Percentiles rank a stretch among this genome's conserved stretches.
These are phyloP conservation scores for Blepharisma undulans DNA, from an alignment of 169 alveolate genomes.

Conservation along the genomic window DNA sequence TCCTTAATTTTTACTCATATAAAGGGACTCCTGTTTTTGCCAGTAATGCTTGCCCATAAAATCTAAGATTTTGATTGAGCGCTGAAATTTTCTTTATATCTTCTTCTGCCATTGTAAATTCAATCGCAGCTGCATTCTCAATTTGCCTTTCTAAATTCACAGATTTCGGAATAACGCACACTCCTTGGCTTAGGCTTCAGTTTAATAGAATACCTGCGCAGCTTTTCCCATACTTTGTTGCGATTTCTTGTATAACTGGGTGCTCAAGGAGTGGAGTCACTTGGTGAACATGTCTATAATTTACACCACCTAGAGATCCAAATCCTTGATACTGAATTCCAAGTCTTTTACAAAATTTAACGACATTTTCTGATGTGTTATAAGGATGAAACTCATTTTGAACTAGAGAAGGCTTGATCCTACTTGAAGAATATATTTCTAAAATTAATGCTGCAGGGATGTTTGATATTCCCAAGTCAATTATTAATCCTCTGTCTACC, in stretches of 20 bases:
- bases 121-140: slow-evolving; percentile 51
- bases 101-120: slow-evolving; percentile 51
- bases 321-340: slow-evolving; percentile 24
- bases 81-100: slow-evolving; percentile 46
- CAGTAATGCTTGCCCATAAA: not conserved
- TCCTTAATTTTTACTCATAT: not conserved
- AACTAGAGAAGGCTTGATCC: slow-evolving; percentile 71
- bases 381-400: slow-evolving; percentile 76
- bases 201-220: slow-evolving; percentile 57
- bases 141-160: slow-evolving; percentile 39
- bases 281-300: not conserved
- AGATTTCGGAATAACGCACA: slow-evolving; percentile 65
- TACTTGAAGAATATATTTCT: slow-evolving; percentile 64
- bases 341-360: slow-evolving; percentile 6
- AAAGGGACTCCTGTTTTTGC: not conserved
- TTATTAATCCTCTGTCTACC: slow-evolving; percentile 62
- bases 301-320: slow-evolving; percentile 53
- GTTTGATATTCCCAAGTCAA: slow-evolving; percentile 75
- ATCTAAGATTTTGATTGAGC: not conserved
- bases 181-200: slow-evolving; percentile 61
- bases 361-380: not conserved
- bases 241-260: slow-evolving; percentile 47
- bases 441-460: slow-evolving; percentile 49
- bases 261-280: slow-evolving; percentile 44
- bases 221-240: slow-evolving; percentile 55